Percentiles rank a stretch among this genome's conserved stretches.
These are phyloP conservation scores for Aaosphaeria arxii DNA, from an alignment of 2,329 filamentous ascomycete species.

Conservation along the genomic window DNA sequence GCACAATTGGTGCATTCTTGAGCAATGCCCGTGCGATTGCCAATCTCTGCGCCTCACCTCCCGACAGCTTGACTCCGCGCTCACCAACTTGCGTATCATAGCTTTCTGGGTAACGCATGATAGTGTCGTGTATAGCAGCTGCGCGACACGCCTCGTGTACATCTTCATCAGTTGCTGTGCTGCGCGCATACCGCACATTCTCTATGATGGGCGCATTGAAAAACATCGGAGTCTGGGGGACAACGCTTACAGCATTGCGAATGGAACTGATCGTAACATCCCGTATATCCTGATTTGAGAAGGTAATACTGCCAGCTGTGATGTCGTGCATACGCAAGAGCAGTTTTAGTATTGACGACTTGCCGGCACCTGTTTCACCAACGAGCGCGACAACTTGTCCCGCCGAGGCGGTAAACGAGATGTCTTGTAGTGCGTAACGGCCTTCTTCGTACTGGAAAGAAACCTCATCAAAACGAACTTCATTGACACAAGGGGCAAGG, in stretches of 20 bases:
- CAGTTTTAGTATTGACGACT: neutral
- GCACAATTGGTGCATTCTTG: conserved; percentile 49
- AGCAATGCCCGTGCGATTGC: conserved; percentile 88
- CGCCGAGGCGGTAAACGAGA: neutral
- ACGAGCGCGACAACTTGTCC: neutral
- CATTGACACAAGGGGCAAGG: conserved; percentile 17
- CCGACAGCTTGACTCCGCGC: conserved; percentile 57
- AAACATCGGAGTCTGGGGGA: neutral
- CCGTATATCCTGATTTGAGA: neutral
- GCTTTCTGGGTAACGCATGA: conserved; percentile 55
- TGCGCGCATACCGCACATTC: neutral
- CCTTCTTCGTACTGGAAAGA: conserved; percentile 70
- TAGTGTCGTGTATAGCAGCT: conserved; percentile 33
- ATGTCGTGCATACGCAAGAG: neutral
- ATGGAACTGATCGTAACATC: neutral
- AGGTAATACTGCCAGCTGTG: neutral
- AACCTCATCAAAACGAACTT: conserved; percentile 72
- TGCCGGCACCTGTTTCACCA: neutral
- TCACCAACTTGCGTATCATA: conserved; percentile 6
- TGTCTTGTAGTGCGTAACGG: neutral
- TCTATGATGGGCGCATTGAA: neutral
- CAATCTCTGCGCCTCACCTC: conserved; percentile 88
- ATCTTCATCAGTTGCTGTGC: neutral
- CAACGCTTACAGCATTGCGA: neutral
- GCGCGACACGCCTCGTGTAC: neutral